Evolutionary conservation across 2,329 filamentous ascomycete genomes (phyloP).

Genomic region (Epichloe hybrida): DNA sequence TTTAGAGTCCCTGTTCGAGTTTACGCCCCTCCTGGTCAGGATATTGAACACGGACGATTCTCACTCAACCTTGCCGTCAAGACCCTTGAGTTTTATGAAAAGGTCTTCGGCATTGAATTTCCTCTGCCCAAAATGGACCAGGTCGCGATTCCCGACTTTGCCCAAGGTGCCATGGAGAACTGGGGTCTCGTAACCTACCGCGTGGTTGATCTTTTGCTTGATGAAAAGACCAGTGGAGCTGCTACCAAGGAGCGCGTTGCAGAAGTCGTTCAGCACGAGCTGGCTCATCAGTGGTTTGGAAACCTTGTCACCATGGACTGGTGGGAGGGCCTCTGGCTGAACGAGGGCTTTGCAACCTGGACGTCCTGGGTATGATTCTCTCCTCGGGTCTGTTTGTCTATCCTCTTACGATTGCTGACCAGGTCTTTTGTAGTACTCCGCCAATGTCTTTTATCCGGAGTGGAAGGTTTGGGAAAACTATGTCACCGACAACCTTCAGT

Average conservation of each 20-base stretch:
- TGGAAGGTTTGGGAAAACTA: slow-evolving; percentile 98
- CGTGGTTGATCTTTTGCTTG: slow-evolving; percentile 67
- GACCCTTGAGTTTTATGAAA: slow-evolving; percentile 89
- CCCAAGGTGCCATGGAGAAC: slow-evolving; percentile 95
- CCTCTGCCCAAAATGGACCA: slow-evolving; percentile 33
- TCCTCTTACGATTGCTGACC: background rate
- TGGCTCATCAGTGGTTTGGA: slow-evolving; percentile 97
- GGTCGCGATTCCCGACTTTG: slow-evolving; percentile 92
- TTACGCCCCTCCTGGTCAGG: slow-evolving; percentile 80
- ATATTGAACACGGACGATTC: slow-evolving; percentile 85
- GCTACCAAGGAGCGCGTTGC: slow-evolving; percentile 85
- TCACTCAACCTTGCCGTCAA: slow-evolving; percentile 79
- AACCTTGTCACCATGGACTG: slow-evolving; percentile 98
- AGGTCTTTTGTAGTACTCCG: slow-evolving; percentile 46
- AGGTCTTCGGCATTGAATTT: slow-evolving; percentile 60
- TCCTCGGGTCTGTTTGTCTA: background rate
- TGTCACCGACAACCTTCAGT: slow-evolving; percentile 82
- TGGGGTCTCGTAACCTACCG: slow-evolving; percentile 95
- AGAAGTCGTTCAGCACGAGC: slow-evolving; percentile 90
- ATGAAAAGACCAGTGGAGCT: slow-evolving; percentile 83
- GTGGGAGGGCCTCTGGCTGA: slow-evolving; percentile 96
- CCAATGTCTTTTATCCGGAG: slow-evolving; percentile 89
- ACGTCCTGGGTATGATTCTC: slow-evolving; percentile 18
- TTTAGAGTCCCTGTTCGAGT: slow-evolving; percentile 89
- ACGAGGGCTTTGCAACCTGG: slow-evolving; percentile 68